These are phyloP conservation scores for Epichloe gansuensis DNA, from an alignment of 2,329 filamentous ascomycete species.

Conservation along the genomic window DNA sequence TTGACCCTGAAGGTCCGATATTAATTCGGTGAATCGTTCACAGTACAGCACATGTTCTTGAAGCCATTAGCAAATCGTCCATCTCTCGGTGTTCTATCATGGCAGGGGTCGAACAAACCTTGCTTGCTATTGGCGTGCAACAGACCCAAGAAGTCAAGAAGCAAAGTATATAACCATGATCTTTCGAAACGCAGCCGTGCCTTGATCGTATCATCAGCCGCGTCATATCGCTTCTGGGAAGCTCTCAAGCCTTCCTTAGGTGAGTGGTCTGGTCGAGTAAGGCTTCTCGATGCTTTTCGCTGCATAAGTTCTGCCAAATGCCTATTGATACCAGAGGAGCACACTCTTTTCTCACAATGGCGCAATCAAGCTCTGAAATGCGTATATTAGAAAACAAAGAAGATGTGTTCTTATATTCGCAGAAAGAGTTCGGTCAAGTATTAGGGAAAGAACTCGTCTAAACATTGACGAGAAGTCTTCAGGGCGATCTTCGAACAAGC, in stretches of 20 bases:
- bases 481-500: slow-evolving; percentile 63
- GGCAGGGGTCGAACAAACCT: slow-evolving; percentile 22
- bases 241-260: slow-evolving; percentile 81
- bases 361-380: slow-evolving; percentile 91
- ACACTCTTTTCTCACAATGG: slow-evolving; percentile 87
- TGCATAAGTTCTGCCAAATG: slow-evolving; percentile 88
- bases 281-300: slow-evolving; percentile 59
- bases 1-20: slow-evolving; percentile 85
- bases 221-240: slow-evolving; percentile 73
- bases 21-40: slow-evolving; percentile 83
- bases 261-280: slow-evolving; percentile 62
- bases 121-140: slow-evolving; percentile 47
- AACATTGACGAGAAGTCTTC: slow-evolving; percentile 83
- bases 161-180: slow-evolving; percentile 80
- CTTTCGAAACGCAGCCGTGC: slow-evolving; percentile 79
- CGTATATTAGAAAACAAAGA: slow-evolving; percentile 78
- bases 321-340: slow-evolving; percentile 88
- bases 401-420: slow-evolving; percentile 63
- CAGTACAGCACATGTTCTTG: slow-evolving; percentile 45
- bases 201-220: slow-evolving; percentile 68
- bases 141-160: slow-evolving; percentile 68
- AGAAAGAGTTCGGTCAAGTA: slow-evolving; percentile 56
- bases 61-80: background rate
- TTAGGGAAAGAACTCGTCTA: slow-evolving; percentile 79
- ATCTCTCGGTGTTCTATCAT: background rate